Conservation (phyloP, 2,329 filamentous ascomycete species). For the Rutstroemia sp. region DNA sequence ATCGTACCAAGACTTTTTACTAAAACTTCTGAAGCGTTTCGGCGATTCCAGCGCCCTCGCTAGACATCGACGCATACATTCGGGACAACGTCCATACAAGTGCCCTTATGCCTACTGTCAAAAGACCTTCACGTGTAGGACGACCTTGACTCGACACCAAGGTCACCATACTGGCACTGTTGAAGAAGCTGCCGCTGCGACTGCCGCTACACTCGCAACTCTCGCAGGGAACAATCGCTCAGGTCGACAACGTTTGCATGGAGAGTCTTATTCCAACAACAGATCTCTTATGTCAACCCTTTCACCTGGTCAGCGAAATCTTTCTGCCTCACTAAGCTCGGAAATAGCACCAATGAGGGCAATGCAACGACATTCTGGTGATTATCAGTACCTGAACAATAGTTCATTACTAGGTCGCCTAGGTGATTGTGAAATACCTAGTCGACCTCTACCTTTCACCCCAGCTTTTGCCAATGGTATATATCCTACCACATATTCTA, state of each 20-base stretch:
- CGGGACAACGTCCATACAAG: slow-evolving; percentile 92
- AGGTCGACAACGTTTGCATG: slow-evolving; percentile 57
- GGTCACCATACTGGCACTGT: slow-evolving; percentile 94
- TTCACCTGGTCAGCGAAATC: slow-evolving; percentile 70
- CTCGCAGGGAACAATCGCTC: slow-evolving; percentile 30
- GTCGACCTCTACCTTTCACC: slow-evolving; percentile 53
- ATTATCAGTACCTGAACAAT: slow-evolving; percentile 71
- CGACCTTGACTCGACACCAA: slow-evolving; percentile 89
- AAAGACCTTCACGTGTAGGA: slow-evolving; percentile 95
- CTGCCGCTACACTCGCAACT: slow-evolving; percentile 72
- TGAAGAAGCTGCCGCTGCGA: slow-evolving; percentile 85
- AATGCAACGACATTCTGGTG: slow-evolving; percentile 44
- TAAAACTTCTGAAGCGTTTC: slow-evolving; percentile 59
- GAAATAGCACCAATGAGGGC: slow-evolving; percentile 64
- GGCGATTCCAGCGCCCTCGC: slow-evolving; percentile 96
- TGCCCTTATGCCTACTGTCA: slow-evolving; percentile 97
- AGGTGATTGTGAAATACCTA: slow-evolving; percentile 43
- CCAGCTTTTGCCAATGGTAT: slow-evolving; percentile 47
- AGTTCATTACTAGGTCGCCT: slow-evolving; percentile 78
- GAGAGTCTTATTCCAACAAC: slow-evolving; percentile 62
- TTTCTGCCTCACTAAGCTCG: slow-evolving; percentile 72
- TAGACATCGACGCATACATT: slow-evolving; percentile 88
- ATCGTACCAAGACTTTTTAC: slow-evolving; percentile 14
- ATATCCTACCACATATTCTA: slow-evolving; percentile 79
- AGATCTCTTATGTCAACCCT: slow-evolving; percentile 72